phyloP scores from a whole-genome alignment of 176 grass and related monocot species.

The Triticum timopheevii region DNA sequence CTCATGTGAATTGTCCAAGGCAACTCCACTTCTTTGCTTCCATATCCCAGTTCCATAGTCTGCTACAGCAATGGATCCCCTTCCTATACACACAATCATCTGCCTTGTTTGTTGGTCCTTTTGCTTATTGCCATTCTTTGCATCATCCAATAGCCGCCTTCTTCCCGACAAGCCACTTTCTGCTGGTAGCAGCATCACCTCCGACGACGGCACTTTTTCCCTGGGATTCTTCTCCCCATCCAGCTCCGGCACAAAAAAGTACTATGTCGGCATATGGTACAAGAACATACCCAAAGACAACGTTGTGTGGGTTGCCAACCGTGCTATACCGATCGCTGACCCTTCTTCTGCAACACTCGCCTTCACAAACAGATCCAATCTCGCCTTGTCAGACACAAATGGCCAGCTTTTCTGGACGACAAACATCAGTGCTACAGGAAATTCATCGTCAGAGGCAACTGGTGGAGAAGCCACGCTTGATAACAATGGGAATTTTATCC shows the following conservation, averaged over 20 bases:
- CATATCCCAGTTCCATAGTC: not conserved
- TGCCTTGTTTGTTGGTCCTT: no score
- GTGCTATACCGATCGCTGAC: not conserved
- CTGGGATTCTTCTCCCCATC: not conserved
- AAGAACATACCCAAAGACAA: no score
- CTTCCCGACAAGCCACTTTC: no score
- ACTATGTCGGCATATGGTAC: no score
- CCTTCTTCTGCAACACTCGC: constrained; percentile 2
- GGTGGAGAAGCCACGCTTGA: no score
- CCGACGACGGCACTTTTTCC: not conserved
- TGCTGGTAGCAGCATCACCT: no score
- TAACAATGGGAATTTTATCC: no score
- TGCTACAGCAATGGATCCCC: not conserved
- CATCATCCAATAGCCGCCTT: no score
- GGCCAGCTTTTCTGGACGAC: constrained; percentile 23
- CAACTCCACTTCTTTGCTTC: constrained; percentile 4
- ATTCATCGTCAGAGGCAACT: not conserved
- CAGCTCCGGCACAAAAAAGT: no score
- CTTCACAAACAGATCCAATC: constrained; percentile 12
- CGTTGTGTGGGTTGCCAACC: not conserved
- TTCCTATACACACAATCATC: no score
- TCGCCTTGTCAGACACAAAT: not conserved
- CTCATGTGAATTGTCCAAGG: not conserved
- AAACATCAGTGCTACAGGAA: not conserved
- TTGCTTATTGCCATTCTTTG: no score